Conservation (phyloP, 148 eudicot genomes). For the Fagopyrum esculentum region DNA sequence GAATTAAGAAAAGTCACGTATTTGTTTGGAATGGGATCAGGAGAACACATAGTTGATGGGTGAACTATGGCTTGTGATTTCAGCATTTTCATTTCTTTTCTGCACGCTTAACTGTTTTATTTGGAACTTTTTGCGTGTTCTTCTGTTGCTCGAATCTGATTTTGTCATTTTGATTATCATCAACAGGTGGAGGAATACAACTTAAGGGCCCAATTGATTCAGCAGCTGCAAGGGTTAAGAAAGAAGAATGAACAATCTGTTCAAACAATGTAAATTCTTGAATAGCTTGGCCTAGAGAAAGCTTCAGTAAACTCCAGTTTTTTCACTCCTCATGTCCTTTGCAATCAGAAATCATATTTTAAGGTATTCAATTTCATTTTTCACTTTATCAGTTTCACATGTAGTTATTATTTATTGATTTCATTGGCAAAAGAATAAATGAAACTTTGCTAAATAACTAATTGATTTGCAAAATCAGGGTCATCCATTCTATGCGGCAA, state of each 20-base stretch:
- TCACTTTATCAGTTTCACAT: neutral
- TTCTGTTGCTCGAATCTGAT: neutral
- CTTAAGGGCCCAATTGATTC: slow-evolving; percentile 59
- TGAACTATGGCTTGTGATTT: neutral
- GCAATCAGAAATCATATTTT: neutral
- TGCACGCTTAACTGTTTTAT: neutral
- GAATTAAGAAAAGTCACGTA: neutral
- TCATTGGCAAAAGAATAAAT: neutral
- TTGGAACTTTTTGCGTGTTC: neutral
- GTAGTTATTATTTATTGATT: no score
- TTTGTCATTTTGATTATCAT: neutral
- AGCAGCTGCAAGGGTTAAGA: slow-evolving; percentile 35
- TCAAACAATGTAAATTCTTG: neutral
- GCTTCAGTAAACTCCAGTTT: neutral
- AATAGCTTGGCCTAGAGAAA: neutral
- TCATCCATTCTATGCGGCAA: neutral
- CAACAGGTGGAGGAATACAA: slow-evolving; percentile 55
- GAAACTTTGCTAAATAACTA: no score
- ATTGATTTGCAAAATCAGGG: neutral
- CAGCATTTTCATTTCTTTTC: neutral
- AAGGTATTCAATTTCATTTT: neutral
- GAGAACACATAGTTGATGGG: neutral
- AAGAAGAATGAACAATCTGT: slow-evolving; percentile 9
- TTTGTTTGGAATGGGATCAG: neutral
- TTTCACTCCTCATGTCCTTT: neutral